Conservation (phyloP, 1,284 basidiomycete species). For the Cryptococcus floricola region DNA sequence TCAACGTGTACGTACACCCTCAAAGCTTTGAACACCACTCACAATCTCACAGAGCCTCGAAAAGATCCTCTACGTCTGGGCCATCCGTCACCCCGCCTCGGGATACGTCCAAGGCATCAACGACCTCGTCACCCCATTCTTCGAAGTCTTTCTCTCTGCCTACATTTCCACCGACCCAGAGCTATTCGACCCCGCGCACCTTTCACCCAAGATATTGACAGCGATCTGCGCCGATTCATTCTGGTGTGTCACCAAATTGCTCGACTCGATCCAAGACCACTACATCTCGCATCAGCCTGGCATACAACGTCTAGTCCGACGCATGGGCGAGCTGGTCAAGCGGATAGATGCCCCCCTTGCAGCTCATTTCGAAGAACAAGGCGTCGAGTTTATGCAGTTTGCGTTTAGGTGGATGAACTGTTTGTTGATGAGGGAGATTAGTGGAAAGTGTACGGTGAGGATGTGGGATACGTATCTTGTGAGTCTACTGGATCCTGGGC, state of each 20-base stretch:
- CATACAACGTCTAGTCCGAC: conserved; percentile 81
- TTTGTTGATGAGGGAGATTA: conserved; percentile 91
- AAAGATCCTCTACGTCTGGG: conserved; percentile 93
- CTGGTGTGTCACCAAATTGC: conserved; percentile 88
- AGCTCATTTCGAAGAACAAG: conserved; percentile 76
- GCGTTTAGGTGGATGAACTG: conserved; percentile 99
- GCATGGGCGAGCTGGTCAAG: conserved; percentile 87
- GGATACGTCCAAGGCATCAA: conserved; percentile 98
- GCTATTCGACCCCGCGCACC: conserved; percentile 70
- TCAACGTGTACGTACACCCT: conserved; percentile 62
- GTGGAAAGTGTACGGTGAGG: conserved; percentile 86
- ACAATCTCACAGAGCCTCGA: conserved; percentile 65
- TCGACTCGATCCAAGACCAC: conserved; percentile 96
- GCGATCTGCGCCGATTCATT: conserved; percentile 93
- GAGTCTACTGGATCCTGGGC: conserved; percentile 34
- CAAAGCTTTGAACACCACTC: not conserved
- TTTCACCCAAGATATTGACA: conserved; percentile 65
- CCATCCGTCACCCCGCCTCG: conserved; percentile 90
- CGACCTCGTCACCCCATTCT: conserved; percentile 58
- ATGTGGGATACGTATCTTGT: conserved; percentile 99
- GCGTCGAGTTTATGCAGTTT: conserved; percentile 97
- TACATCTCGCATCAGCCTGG: conserved; percentile 93
- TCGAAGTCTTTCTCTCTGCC: conserved; percentile 54
- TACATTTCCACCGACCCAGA: conserved; percentile 90
- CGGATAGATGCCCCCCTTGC: conserved; percentile 84